phyloP scores from a whole-genome alignment of 352 stramenopile genomes.

The Globisporangium alternatum region DNA sequence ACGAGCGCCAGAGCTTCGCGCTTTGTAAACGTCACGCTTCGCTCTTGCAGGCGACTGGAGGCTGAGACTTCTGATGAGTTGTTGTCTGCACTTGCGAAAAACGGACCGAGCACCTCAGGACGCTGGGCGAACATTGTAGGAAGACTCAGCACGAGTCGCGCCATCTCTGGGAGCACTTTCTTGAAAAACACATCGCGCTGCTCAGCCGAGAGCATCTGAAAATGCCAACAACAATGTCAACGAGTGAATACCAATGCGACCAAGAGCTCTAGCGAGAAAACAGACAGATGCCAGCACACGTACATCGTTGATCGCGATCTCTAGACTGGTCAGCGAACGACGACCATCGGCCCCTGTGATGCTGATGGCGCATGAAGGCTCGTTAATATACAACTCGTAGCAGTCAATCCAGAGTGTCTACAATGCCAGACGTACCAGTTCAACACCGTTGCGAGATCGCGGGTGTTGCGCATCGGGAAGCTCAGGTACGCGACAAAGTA shows the following conservation, averaged over 20 bases:
- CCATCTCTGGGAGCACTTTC: slow-evolving; percentile 47
- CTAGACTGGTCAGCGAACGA: slow-evolving; percentile 33
- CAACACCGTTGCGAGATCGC: slow-evolving; percentile 34
- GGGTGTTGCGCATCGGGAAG: slow-evolving; percentile 34
- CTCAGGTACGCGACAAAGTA: slow-evolving; percentile 52
- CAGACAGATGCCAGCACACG: not conserved
- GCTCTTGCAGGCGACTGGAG: slow-evolving; percentile 16
- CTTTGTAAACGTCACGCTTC: slow-evolving; percentile 39
- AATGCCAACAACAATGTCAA: not conserved
- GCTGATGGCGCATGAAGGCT: slow-evolving; percentile 18
- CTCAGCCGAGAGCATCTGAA: slow-evolving; percentile 34
- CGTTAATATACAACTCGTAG: not conserved
- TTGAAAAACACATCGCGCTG: slow-evolving; percentile 41
- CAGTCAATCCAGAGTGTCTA: too few species aligned
- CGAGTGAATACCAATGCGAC: not conserved
- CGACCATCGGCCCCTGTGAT: slow-evolving; percentile 27
- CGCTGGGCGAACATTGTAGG: slow-evolving; percentile 44
- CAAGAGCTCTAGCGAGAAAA: not conserved
- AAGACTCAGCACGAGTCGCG: slow-evolving; percentile 39
- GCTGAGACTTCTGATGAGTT: not conserved
- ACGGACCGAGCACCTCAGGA: slow-evolving; percentile 36
- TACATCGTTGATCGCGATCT: slow-evolving; percentile 40
- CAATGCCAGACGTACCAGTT: slow-evolving; percentile 32
- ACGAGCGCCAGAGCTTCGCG: slow-evolving; percentile 45
- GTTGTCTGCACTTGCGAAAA: not conserved